phyloP scores from a whole-genome alignment of 768 basidiomycete species.

The Phlebiopsis flavidoalba region DNA sequence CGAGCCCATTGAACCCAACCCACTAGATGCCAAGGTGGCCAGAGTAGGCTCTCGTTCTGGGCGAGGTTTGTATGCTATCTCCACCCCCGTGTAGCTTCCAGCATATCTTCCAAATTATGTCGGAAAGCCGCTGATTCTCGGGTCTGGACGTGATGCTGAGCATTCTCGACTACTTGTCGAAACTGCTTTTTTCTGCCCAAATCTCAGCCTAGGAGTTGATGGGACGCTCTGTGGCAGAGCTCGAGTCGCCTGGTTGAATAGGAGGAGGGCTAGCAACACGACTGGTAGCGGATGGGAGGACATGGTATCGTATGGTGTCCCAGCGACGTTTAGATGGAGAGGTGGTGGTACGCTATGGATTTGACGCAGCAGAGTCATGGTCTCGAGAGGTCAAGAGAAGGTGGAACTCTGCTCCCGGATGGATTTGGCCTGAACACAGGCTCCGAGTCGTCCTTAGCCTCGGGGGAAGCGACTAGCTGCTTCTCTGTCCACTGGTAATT shows the following conservation, averaged over 20 bases:
- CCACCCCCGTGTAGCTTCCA: slow-evolving; percentile 46
- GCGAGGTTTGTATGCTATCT: slow-evolving; percentile 28
- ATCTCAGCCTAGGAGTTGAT: slow-evolving; percentile 19
- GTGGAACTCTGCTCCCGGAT: background rate
- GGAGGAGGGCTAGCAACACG: slow-evolving; percentile 5
- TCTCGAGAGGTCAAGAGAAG: slow-evolving; percentile 16
- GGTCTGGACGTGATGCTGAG: slow-evolving; percentile 35
- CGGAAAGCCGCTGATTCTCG: slow-evolving; percentile 44
- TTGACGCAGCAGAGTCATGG: background rate
- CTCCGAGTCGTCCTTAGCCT: slow-evolving; percentile 4
- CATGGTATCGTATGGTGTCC: slow-evolving; percentile 24
- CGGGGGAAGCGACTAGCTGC: slow-evolving; percentile 17
- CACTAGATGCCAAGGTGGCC: background rate
- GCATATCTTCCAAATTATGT: slow-evolving; percentile 54
- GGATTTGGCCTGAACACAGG: slow-evolving; percentile 1
- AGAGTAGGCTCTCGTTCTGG: slow-evolving; percentile 26
- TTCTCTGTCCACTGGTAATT: slow-evolving; percentile 18
- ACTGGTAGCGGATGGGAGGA: slow-evolving; percentile 8
- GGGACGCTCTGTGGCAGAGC: slow-evolving; percentile 14
- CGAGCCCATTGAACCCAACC: slow-evolving; percentile 25
- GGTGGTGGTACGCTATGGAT: slow-evolving; percentile 13
- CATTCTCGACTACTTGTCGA: slow-evolving; percentile 59
- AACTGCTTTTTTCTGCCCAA: slow-evolving; percentile 21
- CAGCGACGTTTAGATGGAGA: slow-evolving; percentile 20
- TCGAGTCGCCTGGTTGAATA: background rate